phyloP scores from a whole-genome alignment of 2,329 filamentous ascomycete genomes.

The Niveomyces coronatus region DNA sequence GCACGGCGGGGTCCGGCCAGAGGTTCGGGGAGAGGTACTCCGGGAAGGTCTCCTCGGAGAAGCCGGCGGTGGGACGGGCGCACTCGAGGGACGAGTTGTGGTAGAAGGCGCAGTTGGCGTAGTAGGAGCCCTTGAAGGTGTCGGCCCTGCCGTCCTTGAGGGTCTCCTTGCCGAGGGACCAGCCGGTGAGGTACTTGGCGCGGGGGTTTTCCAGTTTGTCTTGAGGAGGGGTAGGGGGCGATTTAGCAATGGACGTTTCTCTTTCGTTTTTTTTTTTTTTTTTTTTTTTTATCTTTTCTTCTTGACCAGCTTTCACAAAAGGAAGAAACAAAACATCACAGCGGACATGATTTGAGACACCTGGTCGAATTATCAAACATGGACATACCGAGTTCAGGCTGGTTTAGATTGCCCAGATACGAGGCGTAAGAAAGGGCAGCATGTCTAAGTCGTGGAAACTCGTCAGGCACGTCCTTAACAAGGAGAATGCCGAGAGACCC shows the following conservation, averaged over 20 bases:
- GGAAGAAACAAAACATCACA: no score
- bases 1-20: constrained; percentile 61
- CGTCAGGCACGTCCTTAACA: constrained; percentile 71
- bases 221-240: no score
- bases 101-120: constrained; percentile 74
- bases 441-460: constrained; percentile 62
- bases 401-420: constrained; percentile 73
- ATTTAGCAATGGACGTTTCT: no score
- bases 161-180: constrained; percentile 75
- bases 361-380: no score
- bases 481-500: constrained; percentile 85
- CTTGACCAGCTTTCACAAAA: no score
- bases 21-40: constrained; percentile 87
- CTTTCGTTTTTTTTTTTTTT: no score
- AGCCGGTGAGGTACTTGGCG: constrained; percentile 59
- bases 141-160: constrained; percentile 70
- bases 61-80: constrained; percentile 48
- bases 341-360: constrained; percentile 12
- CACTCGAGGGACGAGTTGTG: constrained; percentile 52
- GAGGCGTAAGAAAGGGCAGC: constrained; percentile 77
- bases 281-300: no score
- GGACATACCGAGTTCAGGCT: constrained; percentile 53
- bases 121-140: constrained; percentile 74
- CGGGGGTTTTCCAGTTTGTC: constrained; percentile 47
- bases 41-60: constrained; percentile 55